Evolutionary conservation across 1,284 basidiomycete species (phyloP).

Genomic region (Microbotryum intermedium): DNA sequence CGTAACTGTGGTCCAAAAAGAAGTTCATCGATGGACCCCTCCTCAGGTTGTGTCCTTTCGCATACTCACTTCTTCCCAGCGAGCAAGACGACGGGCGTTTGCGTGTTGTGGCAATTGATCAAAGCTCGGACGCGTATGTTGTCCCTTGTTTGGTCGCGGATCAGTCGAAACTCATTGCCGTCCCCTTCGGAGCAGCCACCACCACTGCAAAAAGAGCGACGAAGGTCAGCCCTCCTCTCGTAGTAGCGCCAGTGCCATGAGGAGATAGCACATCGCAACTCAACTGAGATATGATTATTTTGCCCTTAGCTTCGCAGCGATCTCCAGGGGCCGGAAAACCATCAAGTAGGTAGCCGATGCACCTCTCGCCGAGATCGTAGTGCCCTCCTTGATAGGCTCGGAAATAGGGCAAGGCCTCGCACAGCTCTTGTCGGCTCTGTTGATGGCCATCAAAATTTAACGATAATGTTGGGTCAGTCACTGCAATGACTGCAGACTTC

Average conservation of each 20-base stretch:
- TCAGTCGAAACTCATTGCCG: slow-evolving; percentile 5
- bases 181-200: slow-evolving; percentile 17
- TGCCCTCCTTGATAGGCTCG: slow-evolving; percentile 26
- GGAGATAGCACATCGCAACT: too few species aligned
- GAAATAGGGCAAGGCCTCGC: slow-evolving; percentile 24
- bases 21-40: not conserved
- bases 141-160: slow-evolving; percentile 4
- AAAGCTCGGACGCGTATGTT: slow-evolving; percentile 17
- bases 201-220: slow-evolving; percentile 5
- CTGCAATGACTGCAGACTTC: not conserved
- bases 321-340: slow-evolving; percentile 15
- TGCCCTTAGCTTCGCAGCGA: slow-evolving; percentile 5
- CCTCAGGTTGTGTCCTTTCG: not conserved
- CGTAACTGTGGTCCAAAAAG: not conserved
- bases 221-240: too few species aligned
- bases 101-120: slow-evolving; percentile 12
- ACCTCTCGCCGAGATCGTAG: slow-evolving; percentile 21
- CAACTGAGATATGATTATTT: slow-evolving; percentile 24
- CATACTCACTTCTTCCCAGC: slow-evolving; percentile 11
- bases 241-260: too few species aligned
- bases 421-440: slow-evolving; percentile 27
- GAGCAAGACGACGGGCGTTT: slow-evolving; percentile 21
- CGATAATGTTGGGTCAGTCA: not conserved
- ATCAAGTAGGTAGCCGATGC: slow-evolving; percentile 26
- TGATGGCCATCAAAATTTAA: not conserved